These are phyloP conservation scores for Aspergillus pseudoviridinutans DNA, from an alignment of 2,329 filamentous ascomycete genomes.

Conservation along the genomic window DNA sequence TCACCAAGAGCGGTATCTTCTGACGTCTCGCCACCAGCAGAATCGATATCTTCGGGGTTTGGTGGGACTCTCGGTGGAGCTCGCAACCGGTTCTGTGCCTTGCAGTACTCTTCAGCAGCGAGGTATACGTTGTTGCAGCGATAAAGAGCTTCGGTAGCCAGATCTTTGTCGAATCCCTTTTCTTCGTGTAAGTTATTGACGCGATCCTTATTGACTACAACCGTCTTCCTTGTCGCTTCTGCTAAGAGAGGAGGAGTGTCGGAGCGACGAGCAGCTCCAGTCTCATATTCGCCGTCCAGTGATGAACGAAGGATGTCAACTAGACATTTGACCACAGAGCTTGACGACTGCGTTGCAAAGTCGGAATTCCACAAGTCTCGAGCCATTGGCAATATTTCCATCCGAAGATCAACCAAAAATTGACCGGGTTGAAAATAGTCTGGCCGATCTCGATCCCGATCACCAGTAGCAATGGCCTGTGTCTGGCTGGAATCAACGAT, in stretches of 20 bases:
- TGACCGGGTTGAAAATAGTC: constrained; percentile 67
- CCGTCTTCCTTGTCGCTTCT: constrained; percentile 47
- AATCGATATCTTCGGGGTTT: constrained; percentile 53
- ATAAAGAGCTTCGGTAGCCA: constrained; percentile 76
- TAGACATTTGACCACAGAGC: constrained; percentile 70
- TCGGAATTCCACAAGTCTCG: constrained; percentile 79
- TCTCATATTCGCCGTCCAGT: constrained; percentile 72
- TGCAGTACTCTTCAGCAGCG: constrained; percentile 70
- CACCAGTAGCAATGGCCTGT: constrained; percentile 48
- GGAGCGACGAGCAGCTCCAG: constrained; percentile 57
- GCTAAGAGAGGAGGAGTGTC: constrained; percentile 54
- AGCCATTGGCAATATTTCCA: constrained; percentile 72
- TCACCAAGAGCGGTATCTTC: constrained; percentile 28
- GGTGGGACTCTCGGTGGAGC: constrained; percentile 64
- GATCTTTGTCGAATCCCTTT: constrained; percentile 53
- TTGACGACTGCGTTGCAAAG: constrained; percentile 75
- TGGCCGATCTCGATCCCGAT: constrained; percentile 53
- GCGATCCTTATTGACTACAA: constrained; percentile 49
- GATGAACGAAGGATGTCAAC: constrained; percentile 80
- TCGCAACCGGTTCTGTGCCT: constrained; percentile 55
- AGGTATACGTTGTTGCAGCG: constrained; percentile 66
- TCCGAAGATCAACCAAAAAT: constrained; percentile 80
- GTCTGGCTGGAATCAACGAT: constrained; percentile 72
- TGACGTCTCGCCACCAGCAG: constrained; percentile 25
- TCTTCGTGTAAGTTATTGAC: constrained; percentile 40